A percentile compares a stretch with the other conserved stretches of the same genome.
phyloP scores from a whole-genome alignment of 1,284 basidiomycete species.

The Ganoderma lingzhi region DNA sequence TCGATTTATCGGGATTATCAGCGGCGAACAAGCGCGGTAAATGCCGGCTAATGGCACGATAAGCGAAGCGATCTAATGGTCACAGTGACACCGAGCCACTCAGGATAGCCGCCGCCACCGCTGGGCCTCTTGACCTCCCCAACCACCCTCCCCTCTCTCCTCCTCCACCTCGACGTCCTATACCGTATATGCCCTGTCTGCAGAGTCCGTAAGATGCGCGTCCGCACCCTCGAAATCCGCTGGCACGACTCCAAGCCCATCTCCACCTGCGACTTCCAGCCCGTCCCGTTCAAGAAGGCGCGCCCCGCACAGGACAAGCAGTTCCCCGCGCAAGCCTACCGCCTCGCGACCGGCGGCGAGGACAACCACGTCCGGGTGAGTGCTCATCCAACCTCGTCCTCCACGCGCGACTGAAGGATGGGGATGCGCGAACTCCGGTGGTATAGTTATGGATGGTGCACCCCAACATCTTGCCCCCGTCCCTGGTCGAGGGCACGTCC shows the following conservation, averaged over 20 bases:
- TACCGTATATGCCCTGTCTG: slow-evolving; percentile 15
- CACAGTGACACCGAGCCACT: slow-evolving; percentile 8
- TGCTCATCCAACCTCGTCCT: slow-evolving; percentile 29
- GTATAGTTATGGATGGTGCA: slow-evolving; percentile 93
- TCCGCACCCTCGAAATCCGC: slow-evolving; percentile 86
- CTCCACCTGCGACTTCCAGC: slow-evolving; percentile 94
- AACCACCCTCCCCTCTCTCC: neutral
- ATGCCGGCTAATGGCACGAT: slow-evolving; percentile 10
- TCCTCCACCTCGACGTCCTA: neutral
- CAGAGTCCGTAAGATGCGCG: slow-evolving; percentile 63
- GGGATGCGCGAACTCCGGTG: neutral
- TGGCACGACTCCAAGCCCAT: slow-evolving; percentile 97
- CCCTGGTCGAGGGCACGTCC: slow-evolving; percentile 60
- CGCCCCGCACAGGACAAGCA: slow-evolving; percentile 71
- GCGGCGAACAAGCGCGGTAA: neutral
- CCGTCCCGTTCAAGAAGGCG: slow-evolving; percentile 77
- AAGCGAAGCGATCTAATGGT: slow-evolving; percentile 10
- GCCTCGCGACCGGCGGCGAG: slow-evolving; percentile 94
- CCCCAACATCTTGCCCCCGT: slow-evolving; percentile 83
- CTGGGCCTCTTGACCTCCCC: neutral
- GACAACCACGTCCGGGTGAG: slow-evolving; percentile 96
- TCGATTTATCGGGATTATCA: slow-evolving; percentile 9
- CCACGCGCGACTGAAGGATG: neutral
- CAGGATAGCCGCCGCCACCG: slow-evolving; percentile 7
- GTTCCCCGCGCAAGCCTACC: slow-evolving; percentile 76